These are phyloP conservation scores for Tetramitus jugosus DNA, from an alignment of 208 protist species.

Conservation along the genomic window DNA sequence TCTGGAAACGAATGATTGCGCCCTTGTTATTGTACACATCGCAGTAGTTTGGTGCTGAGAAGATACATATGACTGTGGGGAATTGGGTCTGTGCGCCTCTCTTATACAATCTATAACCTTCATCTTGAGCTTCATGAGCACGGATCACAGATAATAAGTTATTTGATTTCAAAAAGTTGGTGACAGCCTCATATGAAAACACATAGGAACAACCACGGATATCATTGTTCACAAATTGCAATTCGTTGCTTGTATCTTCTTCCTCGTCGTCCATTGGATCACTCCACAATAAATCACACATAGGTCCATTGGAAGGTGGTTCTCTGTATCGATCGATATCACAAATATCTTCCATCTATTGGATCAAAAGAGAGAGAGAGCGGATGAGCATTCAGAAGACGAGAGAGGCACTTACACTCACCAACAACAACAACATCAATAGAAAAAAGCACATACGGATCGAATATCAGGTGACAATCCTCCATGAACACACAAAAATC, in stretches of 20 bases:
- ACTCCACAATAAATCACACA: constrained; percentile 75
- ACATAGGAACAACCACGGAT: constrained; percentile 74
- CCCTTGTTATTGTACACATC: constrained; percentile 97
- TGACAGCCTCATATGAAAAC: constrained; percentile 79
- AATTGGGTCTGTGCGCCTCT: constrained; percentile 73
- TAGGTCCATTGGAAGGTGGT: constrained; percentile 47
- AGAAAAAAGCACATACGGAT: too few relatives aligned
- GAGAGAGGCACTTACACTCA: constrained; percentile 47
- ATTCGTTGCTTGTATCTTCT: constrained; percentile 28
- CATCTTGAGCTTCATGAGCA: constrained; percentile 90
- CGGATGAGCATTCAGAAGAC: constrained; percentile 4
- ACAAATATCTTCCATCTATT: constrained; percentile 57
- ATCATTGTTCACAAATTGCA: constrained; percentile 43
- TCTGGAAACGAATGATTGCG: constrained; percentile 76
- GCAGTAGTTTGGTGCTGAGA: constrained; percentile 96
- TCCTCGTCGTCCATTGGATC: constrained; percentile 79
- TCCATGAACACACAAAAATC: constrained; percentile 86
- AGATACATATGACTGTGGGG: constrained; percentile 93
- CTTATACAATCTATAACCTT: constrained; percentile 91
- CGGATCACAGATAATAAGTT: constrained; percentile 87
- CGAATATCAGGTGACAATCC: constrained; percentile 45
- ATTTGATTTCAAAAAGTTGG: constrained; percentile 88
- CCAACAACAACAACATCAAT: background rate
- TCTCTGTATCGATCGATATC: constrained; percentile 61
- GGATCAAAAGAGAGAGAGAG: too few relatives aligned